phyloP scores from a whole-genome alignment of 352 stramenopile genomes.

The Vaucheria bursata region DNA sequence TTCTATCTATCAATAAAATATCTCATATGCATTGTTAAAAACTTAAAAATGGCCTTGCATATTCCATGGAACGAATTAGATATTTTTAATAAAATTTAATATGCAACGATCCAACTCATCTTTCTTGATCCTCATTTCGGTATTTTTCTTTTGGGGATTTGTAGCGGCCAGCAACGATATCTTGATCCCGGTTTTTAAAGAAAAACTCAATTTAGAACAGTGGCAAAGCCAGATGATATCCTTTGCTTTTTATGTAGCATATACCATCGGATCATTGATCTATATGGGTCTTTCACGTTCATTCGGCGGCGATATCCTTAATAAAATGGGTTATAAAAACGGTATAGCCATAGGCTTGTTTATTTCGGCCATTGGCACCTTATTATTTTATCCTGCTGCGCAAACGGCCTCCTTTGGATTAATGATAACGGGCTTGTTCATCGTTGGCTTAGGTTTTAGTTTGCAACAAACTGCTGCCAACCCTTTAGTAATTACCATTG shows the following conservation, averaged over 20 bases:
- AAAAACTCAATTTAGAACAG: not conserved
- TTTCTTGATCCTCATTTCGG: not conserved
- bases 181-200: not conserved
- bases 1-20: too few relatives aligned
- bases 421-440: not conserved
- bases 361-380: not conserved
- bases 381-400: not conserved
- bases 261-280: not conserved
- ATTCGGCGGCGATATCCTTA: not conserved
- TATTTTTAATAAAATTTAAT: too few relatives aligned
- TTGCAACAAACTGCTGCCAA: not conserved
- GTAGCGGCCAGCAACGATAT: not conserved
- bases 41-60: too few relatives aligned
- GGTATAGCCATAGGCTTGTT: not conserved
- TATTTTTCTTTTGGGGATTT: conserved; percentile 7
- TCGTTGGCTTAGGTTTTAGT: not conserved
- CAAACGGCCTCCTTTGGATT: not conserved
- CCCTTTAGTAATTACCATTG: not conserved
- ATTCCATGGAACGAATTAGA: too few relatives aligned
- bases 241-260: not conserved
- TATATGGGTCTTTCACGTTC: not conserved
- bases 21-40: too few relatives aligned
- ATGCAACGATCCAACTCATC: too few relatives aligned
- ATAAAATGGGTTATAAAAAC: conserved; percentile 2
- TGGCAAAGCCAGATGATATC: not conserved